phyloP scores from a whole-genome alignment of 345 rosid genomes.

The Camelina neglecta region DNA sequence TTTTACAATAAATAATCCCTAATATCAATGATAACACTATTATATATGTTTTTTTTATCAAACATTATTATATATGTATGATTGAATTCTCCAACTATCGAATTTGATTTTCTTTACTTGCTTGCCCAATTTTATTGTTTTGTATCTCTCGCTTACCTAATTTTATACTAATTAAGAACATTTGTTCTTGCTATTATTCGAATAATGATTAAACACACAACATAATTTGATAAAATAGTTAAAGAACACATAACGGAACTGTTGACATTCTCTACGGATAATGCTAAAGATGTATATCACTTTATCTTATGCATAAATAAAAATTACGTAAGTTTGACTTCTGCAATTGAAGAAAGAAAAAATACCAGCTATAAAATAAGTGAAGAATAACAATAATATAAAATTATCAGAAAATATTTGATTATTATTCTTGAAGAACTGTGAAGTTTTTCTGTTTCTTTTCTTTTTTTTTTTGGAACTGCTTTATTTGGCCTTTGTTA shows the following conservation, averaged over 20 bases:
- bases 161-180: background rate
- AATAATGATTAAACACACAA: background rate
- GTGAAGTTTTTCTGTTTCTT: background rate
- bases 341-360: background rate
- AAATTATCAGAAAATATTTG: background rate
- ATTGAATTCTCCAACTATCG: constrained; percentile 22
- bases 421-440: background rate
- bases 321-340: background rate
- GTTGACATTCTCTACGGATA: constrained; percentile 18
- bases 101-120: constrained; percentile 8
- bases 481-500: constrained; percentile 32
- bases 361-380: too few species aligned
- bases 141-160: background rate
- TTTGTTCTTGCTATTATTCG: constrained; percentile 7
- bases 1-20: background rate
- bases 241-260: constrained; percentile 18
- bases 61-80: background rate
- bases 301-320: background rate
- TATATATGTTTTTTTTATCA: too few species aligned
- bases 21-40: background rate
- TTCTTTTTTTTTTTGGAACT: constrained; percentile 4
- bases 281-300: background rate
- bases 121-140: background rate
- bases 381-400: background rate
- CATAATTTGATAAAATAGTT: background rate